These are phyloP conservation scores for Fusarium clavum DNA, from an alignment of 2,329 filamentous ascomycete species.

Conservation along the genomic window DNA sequence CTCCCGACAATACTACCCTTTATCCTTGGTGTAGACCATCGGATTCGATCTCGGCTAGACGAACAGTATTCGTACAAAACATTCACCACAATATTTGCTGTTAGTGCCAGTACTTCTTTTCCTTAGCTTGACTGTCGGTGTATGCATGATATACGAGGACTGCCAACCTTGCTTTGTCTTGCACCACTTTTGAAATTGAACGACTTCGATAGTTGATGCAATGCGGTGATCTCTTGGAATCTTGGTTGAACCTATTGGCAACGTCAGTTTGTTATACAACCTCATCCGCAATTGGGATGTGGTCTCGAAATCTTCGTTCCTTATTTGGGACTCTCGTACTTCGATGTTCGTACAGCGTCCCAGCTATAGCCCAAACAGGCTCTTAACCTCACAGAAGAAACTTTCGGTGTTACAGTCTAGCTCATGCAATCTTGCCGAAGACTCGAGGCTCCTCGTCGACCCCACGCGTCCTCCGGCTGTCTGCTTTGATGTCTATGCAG, in stretches of 20 bases:
- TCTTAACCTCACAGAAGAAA: not conserved
- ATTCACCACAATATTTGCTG: not conserved
- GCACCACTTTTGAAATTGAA: not conserved
- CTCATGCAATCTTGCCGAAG: conserved; percentile 12
- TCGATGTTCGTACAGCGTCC: conserved; percentile 1
- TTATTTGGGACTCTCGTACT: not conserved
- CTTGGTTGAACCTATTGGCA: not conserved
- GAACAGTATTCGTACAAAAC: not conserved
- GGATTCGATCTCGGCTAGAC: not conserved
- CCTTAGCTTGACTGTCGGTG: not conserved
- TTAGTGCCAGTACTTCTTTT: not conserved
- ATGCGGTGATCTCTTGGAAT: not conserved
- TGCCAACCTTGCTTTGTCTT: not conserved
- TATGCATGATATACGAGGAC: conserved; percentile 5
- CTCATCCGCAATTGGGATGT: not conserved
- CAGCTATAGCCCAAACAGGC: not conserved
- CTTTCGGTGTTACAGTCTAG: not conserved
- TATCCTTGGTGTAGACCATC: conserved; percentile 1
- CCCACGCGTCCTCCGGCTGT: conserved; percentile 30
- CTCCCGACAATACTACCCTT: conserved; percentile 22
- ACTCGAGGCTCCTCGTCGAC: conserved; percentile 12
- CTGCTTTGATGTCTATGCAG: conserved; percentile 38
- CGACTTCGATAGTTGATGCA: not conserved
- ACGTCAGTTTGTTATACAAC: not conserved
- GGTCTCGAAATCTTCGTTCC: not conserved